These are phyloP conservation scores for Aspergillus floridensis DNA, from an alignment of 2,329 filamentous ascomycete species.

Conservation along the genomic window DNA sequence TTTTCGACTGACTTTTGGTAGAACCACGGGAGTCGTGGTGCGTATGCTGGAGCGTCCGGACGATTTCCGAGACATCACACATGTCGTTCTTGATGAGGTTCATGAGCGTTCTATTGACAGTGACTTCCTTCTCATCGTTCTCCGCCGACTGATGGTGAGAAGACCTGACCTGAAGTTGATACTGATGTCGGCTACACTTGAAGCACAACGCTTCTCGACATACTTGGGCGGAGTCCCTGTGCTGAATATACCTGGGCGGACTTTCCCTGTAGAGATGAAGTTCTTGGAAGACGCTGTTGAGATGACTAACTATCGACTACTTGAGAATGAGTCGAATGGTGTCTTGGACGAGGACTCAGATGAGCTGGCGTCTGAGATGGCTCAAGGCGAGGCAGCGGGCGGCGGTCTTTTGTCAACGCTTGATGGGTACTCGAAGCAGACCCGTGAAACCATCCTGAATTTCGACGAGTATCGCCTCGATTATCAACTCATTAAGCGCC, in stretches of 20 bases:
- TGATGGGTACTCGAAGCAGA: constrained; percentile 71
- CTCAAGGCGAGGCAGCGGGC: constrained; percentile 49
- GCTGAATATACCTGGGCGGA: constrained; percentile 85
- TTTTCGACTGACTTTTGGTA: constrained; percentile 20
- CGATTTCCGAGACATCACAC: constrained; percentile 83
- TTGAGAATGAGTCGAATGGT: constrained; percentile 53
- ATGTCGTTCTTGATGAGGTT: constrained; percentile 94
- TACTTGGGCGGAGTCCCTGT: constrained; percentile 85
- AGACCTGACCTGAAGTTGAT: constrained; percentile 86
- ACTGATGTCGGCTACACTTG: constrained; percentile 96
- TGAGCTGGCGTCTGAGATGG: constrained; percentile 45
- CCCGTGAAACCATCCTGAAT: constrained; percentile 68
- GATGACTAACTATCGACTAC: constrained; percentile 70
- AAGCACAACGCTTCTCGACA: constrained; percentile 83
- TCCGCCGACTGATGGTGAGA: constrained; percentile 74
- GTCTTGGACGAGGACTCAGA: constrained; percentile 48
- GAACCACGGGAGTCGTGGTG: constrained; percentile 81
- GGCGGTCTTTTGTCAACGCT: constrained; percentile 64
- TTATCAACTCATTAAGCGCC: constrained; percentile 76
- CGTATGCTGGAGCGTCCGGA: constrained; percentile 91
- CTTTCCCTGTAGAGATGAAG: constrained; percentile 83
- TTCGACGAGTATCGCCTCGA: constrained; percentile 92
- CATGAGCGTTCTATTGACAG: constrained; percentile 96
- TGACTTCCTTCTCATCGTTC: constrained; percentile 89
- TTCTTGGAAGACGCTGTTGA: constrained; percentile 94